These are phyloP conservation scores for Cordyceps farinosa DNA, from an alignment of 2,329 filamentous ascomycete species.

Conservation along the genomic window DNA sequence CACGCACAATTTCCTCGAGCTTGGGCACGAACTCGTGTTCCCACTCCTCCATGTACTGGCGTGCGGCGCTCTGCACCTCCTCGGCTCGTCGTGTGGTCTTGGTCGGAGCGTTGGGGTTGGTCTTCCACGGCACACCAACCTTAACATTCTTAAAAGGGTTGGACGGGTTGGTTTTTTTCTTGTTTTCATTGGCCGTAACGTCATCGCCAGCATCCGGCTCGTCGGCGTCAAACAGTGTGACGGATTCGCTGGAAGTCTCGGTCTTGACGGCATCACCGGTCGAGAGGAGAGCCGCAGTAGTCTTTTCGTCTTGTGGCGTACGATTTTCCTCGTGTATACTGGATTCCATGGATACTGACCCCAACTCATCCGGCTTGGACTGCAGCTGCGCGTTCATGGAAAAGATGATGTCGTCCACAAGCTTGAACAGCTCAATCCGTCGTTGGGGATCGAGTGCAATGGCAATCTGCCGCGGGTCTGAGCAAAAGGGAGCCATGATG, in stretches of 20 bases:
- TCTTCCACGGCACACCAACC: slow-evolving; percentile 21
- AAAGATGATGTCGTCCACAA: slow-evolving; percentile 50
- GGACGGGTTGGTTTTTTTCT: background rate
- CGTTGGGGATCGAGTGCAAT: slow-evolving; percentile 51
- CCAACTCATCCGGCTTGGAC: slow-evolving; percentile 31
- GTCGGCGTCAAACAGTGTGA: slow-evolving; percentile 17
- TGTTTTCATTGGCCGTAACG: background rate
- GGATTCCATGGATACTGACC: slow-evolving; percentile 26
- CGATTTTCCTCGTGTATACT: slow-evolving; percentile 5
- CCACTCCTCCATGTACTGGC: slow-evolving; percentile 77
- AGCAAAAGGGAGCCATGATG: slow-evolving; percentile 52
- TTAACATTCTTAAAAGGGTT: slow-evolving; percentile 21
- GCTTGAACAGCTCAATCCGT: slow-evolving; percentile 48
- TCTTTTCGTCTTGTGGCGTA: slow-evolving; percentile 3
- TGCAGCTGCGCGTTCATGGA: slow-evolving; percentile 53
- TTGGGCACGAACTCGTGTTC: slow-evolving; percentile 64
- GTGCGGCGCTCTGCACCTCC: slow-evolving; percentile 47
- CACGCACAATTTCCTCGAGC: slow-evolving; percentile 63
- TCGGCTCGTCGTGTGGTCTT: slow-evolving; percentile 21
- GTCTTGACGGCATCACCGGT: slow-evolving; percentile 19
- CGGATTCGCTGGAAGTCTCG: slow-evolving; percentile 18
- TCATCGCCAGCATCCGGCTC: background rate
- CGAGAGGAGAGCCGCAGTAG: background rate
- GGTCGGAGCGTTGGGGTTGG: slow-evolving; percentile 5
- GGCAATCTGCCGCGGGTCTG: slow-evolving; percentile 53